phyloP scores from a whole-genome alignment of 1,139 yeast genomes.

The Suhomyces coccinellae region DNA sequence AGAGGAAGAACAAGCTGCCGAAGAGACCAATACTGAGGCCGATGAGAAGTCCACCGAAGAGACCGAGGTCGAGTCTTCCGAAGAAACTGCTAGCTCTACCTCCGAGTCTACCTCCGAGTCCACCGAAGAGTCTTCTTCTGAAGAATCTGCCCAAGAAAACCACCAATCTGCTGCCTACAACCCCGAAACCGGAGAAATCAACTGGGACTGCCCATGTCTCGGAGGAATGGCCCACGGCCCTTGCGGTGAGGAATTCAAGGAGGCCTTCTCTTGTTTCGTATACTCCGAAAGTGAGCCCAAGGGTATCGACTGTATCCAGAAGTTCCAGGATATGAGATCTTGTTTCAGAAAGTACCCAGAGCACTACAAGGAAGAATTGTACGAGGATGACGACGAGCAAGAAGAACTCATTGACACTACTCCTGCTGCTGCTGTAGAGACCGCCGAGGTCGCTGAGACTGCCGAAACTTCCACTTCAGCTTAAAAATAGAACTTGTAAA shows the following conservation, averaged over 20 bases:
- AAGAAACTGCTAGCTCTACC: background rate
- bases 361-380: slow-evolving; percentile 86
- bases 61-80: slow-evolving; percentile 5
- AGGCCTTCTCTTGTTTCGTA: slow-evolving; percentile 93
- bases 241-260: slow-evolving; percentile 97
- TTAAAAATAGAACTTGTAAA: slow-evolving; percentile 7
- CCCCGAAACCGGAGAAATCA: slow-evolving; percentile 98
- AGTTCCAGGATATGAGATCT: slow-evolving; percentile 88
- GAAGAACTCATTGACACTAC: slow-evolving; percentile 10
- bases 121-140: background rate
- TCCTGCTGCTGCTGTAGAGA: slow-evolving; percentile 7
- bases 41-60: slow-evolving; percentile 3
- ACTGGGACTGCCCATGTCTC: slow-evolving; percentile 99
- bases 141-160: slow-evolving; percentile 15
- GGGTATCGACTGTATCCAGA: slow-evolving; percentile 94
- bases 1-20: slow-evolving; percentile 13
- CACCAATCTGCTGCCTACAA: slow-evolving; percentile 70
- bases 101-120: background rate
- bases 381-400: slow-evolving; percentile 67
- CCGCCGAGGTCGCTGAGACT: slow-evolving; percentile 11
- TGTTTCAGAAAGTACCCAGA: slow-evolving; percentile 96
- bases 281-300: slow-evolving; percentile 95
- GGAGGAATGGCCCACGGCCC: slow-evolving; percentile 99
- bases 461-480: background rate
- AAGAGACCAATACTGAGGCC: slow-evolving; percentile 7